phyloP scores from a whole-genome alignment of 2,329 filamentous ascomycete genomes.

The Amesomyces nigricolor region DNA sequence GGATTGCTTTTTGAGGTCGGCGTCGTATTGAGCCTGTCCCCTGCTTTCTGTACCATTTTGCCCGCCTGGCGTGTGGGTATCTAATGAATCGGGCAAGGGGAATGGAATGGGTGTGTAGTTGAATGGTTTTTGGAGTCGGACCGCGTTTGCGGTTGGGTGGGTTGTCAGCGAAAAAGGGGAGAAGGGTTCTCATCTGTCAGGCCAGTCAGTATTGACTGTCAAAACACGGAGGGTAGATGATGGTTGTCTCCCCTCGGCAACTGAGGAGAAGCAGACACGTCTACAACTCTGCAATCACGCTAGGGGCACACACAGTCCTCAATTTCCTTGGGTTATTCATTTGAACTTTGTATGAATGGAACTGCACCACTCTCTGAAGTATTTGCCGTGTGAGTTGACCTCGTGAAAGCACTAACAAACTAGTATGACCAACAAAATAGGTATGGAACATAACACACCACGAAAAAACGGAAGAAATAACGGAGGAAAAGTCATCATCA shows the following conservation, averaged over 20 bases:
- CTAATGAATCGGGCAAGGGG: neutral
- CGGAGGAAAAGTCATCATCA: no score
- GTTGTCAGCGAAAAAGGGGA: neutral
- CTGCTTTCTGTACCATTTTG: conserved; percentile 1
- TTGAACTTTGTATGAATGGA: conserved; percentile 5
- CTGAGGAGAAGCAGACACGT: neutral
- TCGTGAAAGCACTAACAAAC: no score
- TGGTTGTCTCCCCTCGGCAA: neutral
- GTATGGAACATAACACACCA: no score
- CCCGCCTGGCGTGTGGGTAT: neutral
- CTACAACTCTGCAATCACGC: neutral
- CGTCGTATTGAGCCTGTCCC: neutral
- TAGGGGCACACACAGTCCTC: conserved; percentile 5
- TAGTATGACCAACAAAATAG: no score
- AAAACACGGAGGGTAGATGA: neutral
- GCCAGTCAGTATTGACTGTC: no score
- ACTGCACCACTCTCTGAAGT: neutral
- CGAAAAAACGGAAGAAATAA: no score
- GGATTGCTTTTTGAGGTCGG: neutral
- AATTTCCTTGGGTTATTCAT: conserved; percentile 6
- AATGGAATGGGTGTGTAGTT: neutral
- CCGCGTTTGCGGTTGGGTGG: neutral
- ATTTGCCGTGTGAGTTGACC: no score
- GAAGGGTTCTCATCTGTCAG: conserved; percentile 5
- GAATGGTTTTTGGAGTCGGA: neutral